Evolutionary conservation across 768 basidiomycete species (phyloP).

Genomic region (Trametes sanguinea): DNA sequence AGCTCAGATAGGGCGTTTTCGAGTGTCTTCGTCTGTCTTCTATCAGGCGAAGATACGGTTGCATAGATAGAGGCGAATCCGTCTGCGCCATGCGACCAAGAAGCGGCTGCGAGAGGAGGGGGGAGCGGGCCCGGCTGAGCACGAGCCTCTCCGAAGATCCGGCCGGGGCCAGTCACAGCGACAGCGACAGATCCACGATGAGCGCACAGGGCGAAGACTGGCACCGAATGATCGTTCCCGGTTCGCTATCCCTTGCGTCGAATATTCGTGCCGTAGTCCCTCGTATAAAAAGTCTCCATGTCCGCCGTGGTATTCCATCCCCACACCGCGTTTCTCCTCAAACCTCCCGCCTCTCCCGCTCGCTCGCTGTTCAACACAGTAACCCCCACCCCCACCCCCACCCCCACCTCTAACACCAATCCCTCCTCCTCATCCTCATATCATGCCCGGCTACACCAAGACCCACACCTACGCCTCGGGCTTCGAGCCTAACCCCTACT

Average conservation of each 20-base stretch:
- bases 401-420: background rate
- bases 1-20: background rate
- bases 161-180: slow-evolving; percentile 14
- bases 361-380: slow-evolving; percentile 11
- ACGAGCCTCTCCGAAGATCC: slow-evolving; percentile 19
- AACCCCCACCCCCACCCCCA: background rate
- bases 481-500: slow-evolving; percentile 14
- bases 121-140: slow-evolving; percentile 6
- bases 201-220: slow-evolving; percentile 13
- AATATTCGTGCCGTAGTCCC: background rate
- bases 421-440: background rate
- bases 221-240: slow-evolving; percentile 19
- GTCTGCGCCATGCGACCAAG: slow-evolving; percentile 1
- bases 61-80: background rate
- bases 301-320: slow-evolving; percentile 11
- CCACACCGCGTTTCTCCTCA: slow-evolving; percentile 16
- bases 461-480: slow-evolving; percentile 10
- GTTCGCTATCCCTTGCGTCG: slow-evolving; percentile 1
- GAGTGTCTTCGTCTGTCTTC: background rate
- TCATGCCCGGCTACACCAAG: slow-evolving; percentile 20
- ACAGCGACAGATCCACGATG: slow-evolving; percentile 13
- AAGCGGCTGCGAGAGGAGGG: background rate
- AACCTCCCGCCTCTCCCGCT: slow-evolving; percentile 6
- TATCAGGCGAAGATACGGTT: background rate
- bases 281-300: slow-evolving; percentile 19